Evolutionary conservation across 2,329 filamentous ascomycete species (phyloP), one percentile per base, ranked within the genome.

Genomic region (Chaetomium olivaceum): DNA sequence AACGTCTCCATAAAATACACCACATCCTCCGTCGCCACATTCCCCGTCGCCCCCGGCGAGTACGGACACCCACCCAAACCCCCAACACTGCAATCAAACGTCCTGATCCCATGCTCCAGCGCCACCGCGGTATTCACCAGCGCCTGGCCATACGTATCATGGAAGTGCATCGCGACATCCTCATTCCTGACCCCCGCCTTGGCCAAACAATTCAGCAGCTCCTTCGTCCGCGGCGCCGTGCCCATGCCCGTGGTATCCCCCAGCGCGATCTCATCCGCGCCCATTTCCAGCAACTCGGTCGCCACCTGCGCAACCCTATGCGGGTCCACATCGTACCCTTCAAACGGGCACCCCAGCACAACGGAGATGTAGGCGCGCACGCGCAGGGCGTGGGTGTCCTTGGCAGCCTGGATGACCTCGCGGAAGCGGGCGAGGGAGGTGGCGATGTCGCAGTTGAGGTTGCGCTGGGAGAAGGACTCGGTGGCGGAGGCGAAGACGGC

Each of bases 171-270:
- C 0, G 91, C 91, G 12, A 96, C 78, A 72, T 91, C 89, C 71
- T 88, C 86, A 62, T 83, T 84, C 23, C 89, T 83, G 21, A 96
- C 83, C 0, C 89, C 89, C 1, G 89, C 90, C 1, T 87, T 84
- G 9, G 82, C 77, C 77, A 92, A 79, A 63, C 88, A 88, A 69
- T 83, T 83, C 65, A 93, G 80, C 56, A 93, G 79, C 63, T 86
- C 85, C 63, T 82, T 80, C 2, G 89, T 92, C 63, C 87, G 81
- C 21, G 88, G 88, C n/a, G 88, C 89, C 0, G 91, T 96, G 36
- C 93, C 93, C 85, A 96, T 93, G 21, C 93, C 93, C 0, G 93
- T 94, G 0, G 93, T 97, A 74, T 97, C 93, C 7, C 92, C 93
- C 0, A 97, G 85, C 1, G 91, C 91, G 71, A 97, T 93, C 81